Evolutionary conservation across 192 early-diverging fungal genomes (phyloP).

Genomic region (Tieghemiomyces parasiticus): DNA sequence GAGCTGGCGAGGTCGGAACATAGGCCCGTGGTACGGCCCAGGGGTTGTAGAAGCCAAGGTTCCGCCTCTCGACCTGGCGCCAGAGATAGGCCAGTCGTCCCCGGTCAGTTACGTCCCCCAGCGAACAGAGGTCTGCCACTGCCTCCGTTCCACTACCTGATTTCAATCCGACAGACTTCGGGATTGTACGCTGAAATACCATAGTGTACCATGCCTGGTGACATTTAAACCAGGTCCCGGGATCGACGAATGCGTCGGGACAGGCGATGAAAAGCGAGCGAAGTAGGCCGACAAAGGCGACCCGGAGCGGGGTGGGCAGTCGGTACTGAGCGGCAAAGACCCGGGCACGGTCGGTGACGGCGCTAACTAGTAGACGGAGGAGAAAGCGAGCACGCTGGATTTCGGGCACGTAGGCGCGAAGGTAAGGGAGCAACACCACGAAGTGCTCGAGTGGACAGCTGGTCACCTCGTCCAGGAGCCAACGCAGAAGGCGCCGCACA

Average conservation of each 20-base stretch:
- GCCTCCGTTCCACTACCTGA: too few relatives aligned
- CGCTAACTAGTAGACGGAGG: conserved; percentile 24
- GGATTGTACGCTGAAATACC: not conserved
- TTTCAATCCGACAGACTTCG: too few relatives aligned
- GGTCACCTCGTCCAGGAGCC: conserved; percentile 20
- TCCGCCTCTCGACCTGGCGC: too few relatives aligned
- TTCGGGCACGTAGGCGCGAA: conserved; percentile 21
- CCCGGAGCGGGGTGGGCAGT: conserved; percentile 13
- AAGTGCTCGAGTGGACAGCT: conserved; percentile 19
- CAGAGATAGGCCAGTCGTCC: too few relatives aligned
- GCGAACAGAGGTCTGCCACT: too few relatives aligned
- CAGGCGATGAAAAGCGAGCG: conserved; percentile 17
- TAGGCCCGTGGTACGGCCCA: too few relatives aligned
- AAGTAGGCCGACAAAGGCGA: conserved; percentile 13
- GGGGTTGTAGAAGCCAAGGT: too few relatives aligned
- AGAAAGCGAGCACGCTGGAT: conserved; percentile 26
- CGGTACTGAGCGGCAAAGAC: conserved; percentile 13
- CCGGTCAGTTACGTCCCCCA: too few relatives aligned
- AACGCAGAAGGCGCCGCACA: conserved; percentile 24
- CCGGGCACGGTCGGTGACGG: conserved; percentile 16
- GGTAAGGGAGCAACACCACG: conserved; percentile 21
- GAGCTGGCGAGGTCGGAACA: too few relatives aligned
- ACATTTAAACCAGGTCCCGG: conserved; percentile 19
- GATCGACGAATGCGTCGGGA: conserved; percentile 30
- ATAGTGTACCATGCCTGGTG: not conserved